phyloP scores from a whole-genome alignment of 805 yeast genomes.

The Yamadazyma philogaea region DNA sequence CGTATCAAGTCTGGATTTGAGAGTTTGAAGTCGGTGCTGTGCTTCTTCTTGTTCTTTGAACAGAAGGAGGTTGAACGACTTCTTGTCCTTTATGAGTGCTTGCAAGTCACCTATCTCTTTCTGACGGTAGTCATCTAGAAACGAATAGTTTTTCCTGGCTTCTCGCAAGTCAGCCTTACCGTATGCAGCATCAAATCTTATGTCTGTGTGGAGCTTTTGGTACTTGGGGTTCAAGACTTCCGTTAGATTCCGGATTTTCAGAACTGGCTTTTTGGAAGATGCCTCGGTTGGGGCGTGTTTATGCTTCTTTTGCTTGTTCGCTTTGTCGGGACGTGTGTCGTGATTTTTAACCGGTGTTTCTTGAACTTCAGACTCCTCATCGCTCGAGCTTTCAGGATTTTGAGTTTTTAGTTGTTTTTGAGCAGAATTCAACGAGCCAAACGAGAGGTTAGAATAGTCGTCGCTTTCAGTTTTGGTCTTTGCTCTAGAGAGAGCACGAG shows the following conservation, averaged over 20 bases:
- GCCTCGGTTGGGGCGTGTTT: conserved; percentile 89
- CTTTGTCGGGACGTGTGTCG: background rate
- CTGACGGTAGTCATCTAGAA: conserved; percentile 81
- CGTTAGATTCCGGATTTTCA: conserved; percentile 69
- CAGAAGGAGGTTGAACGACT: conserved; percentile 36
- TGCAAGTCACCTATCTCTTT: conserved; percentile 65
- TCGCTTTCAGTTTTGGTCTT: conserved; percentile 38
- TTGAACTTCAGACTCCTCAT: conserved; percentile 18
- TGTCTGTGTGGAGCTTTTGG: conserved; percentile 62
- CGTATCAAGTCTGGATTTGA: conserved; percentile 63
- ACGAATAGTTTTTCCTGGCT: conserved; percentile 75
- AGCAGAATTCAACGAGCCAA: conserved; percentile 62
- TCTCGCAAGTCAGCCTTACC: conserved; percentile 74
- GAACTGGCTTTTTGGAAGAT: conserved; percentile 69
- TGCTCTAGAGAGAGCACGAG: conserved; percentile 2
- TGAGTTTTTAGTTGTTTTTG: conserved; percentile 28
- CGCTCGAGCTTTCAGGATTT: conserved; percentile 7
- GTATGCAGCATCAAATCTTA: conserved; percentile 85
- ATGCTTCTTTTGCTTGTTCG: conserved; percentile 31
- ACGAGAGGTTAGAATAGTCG: conserved; percentile 51
- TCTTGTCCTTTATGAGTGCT: conserved; percentile 53
- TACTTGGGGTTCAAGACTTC: conserved; percentile 50
- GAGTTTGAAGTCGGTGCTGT: conserved; percentile 57
- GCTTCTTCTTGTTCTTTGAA: conserved; percentile 50
- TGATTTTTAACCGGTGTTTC: conserved; percentile 11